Conservation (phyloP, 768 basidiomycete genomes). For the Amanita molliuscula region DNA sequence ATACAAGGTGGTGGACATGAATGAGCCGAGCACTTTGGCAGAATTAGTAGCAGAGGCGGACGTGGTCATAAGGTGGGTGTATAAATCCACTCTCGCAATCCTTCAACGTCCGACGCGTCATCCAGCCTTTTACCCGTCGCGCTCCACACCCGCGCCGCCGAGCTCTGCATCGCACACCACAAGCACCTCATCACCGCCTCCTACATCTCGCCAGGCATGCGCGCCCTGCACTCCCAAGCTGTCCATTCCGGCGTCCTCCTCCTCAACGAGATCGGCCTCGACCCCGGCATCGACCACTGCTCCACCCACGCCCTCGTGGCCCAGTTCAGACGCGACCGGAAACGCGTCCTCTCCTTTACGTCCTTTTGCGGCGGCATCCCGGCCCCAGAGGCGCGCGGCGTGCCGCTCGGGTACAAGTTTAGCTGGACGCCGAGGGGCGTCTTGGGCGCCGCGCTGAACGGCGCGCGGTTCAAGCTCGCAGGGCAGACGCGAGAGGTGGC, state of each 20-base stretch:
- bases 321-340: slow-evolving; percentile 37
- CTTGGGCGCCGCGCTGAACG: slow-evolving; percentile 67
- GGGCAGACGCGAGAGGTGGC: slow-evolving; percentile 23
- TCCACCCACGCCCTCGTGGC: slow-evolving; percentile 68
- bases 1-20: slow-evolving; percentile 51
- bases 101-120: not conserved
- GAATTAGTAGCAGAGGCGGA: slow-evolving; percentile 55
- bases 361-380: slow-evolving; percentile 94
- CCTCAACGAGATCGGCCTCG: slow-evolving; percentile 84
- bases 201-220: slow-evolving; percentile 78
- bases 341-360: slow-evolving; percentile 59
- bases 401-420: slow-evolving; percentile 85
- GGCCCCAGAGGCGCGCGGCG: slow-evolving; percentile 51
- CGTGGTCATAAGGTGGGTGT: slow-evolving; percentile 78
- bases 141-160: slow-evolving; percentile 63
- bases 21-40: slow-evolving; percentile 32
- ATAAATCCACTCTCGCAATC: too few species aligned
- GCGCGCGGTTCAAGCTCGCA: slow-evolving; percentile 52
- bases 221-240: slow-evolving; percentile 51
- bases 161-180: slow-evolving; percentile 53
- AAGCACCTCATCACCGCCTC: slow-evolving; percentile 88
- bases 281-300: slow-evolving; percentile 86
- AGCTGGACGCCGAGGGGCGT: slow-evolving; percentile 92
- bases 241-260: slow-evolving; percentile 53
- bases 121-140: slow-evolving; percentile 68